Base-by-base conservation (phyloP, 2,329 filamentous ascomycete species). In the Cordyceps javanica region DNA sequence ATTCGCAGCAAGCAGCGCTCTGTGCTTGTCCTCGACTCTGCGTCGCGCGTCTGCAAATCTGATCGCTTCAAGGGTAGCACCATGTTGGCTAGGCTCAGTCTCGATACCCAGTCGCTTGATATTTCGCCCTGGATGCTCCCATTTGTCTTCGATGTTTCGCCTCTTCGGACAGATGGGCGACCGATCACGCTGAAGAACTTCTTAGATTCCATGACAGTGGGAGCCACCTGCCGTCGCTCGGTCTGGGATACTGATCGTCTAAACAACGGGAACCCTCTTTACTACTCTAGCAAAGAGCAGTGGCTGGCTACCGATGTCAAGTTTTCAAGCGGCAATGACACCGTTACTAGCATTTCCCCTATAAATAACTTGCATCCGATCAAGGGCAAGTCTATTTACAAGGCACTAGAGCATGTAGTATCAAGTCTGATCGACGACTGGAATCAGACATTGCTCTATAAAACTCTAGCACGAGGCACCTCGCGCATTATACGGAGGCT, bases 51-150 rank as follows among this genome's bases (percentile, higher is more conserved):
- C 26, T 19, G 38, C 50, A 54, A 54, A 39, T 54, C 50, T 10
- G 50, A 54, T 44, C 36, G 38, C 25, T 28, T 54, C n/a, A n/a
- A 28, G 28, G 28, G 42, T 14, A 55, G 28, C 8, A 16, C 28
- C 6, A 6, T 46, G 2, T 9, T 46, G 3, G 10, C 7, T 14
- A 19, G 10, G 10, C 38, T 52, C 34, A 41, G 16, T 13, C 34
- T 5, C 2, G 14, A 52, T 6, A 30, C 34, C 1, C 13, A 19
- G 13, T 25, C 21, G 2, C 32, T 51, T 13, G 3, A 19, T 6
- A 13, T 52, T 30, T 52, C 49, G 9, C 49, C 49, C 21, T 52
- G 49, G 49, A 41, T 52, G 49, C 21, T 28, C 16, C 49, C 49
- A 2, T 41, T 28, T 14, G 6, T 30, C 8, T 52, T 52, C 9